Conservation (phyloP, 345 rosid species). For the Brassica juncea region DNA sequence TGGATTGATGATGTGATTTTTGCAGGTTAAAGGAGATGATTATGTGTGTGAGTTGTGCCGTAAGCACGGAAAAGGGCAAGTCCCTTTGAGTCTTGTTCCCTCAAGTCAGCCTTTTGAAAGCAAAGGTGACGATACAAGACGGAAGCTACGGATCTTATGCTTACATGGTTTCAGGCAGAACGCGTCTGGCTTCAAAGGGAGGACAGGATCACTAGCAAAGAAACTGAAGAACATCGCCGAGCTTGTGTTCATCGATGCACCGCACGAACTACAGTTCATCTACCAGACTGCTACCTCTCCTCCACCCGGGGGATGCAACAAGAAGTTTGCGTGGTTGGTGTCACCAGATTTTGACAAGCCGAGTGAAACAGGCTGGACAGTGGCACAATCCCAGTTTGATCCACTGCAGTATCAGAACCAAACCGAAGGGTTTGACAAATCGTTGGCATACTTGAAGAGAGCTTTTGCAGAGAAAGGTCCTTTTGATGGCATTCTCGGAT, state of each 20-base stretch:
- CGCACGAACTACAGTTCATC: slow-evolving; percentile 77
- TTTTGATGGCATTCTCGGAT: slow-evolving; percentile 90
- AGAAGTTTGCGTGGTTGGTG: slow-evolving; percentile 86
- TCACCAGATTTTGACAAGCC: slow-evolving; percentile 48
- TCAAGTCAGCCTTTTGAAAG: slow-evolving; percentile 38
- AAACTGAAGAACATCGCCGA: slow-evolving; percentile 81
- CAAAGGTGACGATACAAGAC: slow-evolving; percentile 50
- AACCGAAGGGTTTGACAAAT: slow-evolving; percentile 69
- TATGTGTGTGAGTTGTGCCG: slow-evolving; percentile 83
- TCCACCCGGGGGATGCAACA: slow-evolving; percentile 54
- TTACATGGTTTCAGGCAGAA: slow-evolving; percentile 96
- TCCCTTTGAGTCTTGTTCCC: slow-evolving; percentile 33
- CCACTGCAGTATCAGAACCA: slow-evolving; percentile 82
- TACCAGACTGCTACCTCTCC: slow-evolving; percentile 55
- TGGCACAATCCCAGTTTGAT: slow-evolving; percentile 64
- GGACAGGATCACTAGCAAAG: slow-evolving; percentile 91
- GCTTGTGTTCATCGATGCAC: slow-evolving; percentile 78
- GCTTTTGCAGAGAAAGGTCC: slow-evolving; percentile 64
- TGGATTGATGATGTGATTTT: no score
- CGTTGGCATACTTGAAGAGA: slow-evolving; percentile 53
- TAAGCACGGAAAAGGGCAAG: slow-evolving; percentile 54
- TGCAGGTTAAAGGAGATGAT: slow-evolving; percentile 56
- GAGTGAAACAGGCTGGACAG: slow-evolving; percentile 55
- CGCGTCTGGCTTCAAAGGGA: slow-evolving; percentile 87
- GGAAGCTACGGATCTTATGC: slow-evolving; percentile 83